These are phyloP conservation scores for Penicillium parvum DNA, from an alignment of 495 filamentous ascomycete species.

Conservation along the genomic window DNA sequence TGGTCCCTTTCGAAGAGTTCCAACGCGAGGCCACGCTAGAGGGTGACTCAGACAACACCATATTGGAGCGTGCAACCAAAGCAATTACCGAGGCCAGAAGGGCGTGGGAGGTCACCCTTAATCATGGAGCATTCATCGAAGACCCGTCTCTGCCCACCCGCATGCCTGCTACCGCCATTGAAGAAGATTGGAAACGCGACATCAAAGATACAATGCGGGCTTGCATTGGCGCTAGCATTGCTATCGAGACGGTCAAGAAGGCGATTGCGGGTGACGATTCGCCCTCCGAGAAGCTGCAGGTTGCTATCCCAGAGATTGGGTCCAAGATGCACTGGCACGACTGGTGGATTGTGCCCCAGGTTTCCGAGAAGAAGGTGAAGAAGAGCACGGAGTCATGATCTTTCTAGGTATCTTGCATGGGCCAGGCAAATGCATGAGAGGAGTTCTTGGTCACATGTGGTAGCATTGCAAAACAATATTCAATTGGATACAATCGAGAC, in stretches of 20 bases:
- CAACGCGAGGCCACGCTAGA: slow-evolving; percentile 35
- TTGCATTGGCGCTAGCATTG: slow-evolving; percentile 63
- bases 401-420: no score
- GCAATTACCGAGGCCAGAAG: slow-evolving; percentile 58
- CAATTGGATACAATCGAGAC: no score
- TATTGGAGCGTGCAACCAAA: slow-evolving; percentile 59
- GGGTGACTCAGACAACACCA: slow-evolving; percentile 32
- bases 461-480: no score
- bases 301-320: slow-evolving; percentile 51
- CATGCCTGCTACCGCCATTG: slow-evolving; percentile 44
- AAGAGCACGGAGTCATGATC: slow-evolving; percentile 7
- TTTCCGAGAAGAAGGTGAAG: slow-evolving; percentile 30
- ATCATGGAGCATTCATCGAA: slow-evolving; percentile 35
- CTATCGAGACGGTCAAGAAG: slow-evolving; percentile 54
- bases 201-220: slow-evolving; percentile 57
- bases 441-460: no score
- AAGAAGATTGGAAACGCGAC: slow-evolving; percentile 55
- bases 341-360: slow-evolving; percentile 74
- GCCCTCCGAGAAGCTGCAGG: slow-evolving; percentile 21
- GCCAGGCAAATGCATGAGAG: no score
- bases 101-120: slow-evolving; percentile 58
- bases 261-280: slow-evolving; percentile 19
- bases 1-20: slow-evolving; percentile 65
- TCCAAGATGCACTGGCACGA: slow-evolving; percentile 58
- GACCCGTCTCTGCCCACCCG: slow-evolving; percentile 22